These are phyloP conservation scores for Boletus semigastroideus DNA, from an alignment of 1,284 basidiomycete species.

Conservation along the genomic window DNA sequence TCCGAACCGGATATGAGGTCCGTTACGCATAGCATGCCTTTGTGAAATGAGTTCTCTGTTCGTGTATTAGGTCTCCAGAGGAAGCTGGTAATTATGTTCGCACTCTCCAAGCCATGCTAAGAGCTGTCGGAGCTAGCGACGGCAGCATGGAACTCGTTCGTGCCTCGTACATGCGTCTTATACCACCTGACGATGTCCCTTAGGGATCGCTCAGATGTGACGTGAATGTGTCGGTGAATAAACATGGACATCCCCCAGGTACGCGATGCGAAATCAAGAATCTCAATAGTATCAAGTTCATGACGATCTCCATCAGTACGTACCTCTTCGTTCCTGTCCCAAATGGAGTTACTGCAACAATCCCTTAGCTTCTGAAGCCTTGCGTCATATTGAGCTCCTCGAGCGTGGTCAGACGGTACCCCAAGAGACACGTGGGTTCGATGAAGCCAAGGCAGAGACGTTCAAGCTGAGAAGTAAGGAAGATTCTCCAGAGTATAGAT, in stretches of 20 bases:
- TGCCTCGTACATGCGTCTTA: not conserved
- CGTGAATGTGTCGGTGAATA: constrained; percentile 91
- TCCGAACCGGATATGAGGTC: constrained; percentile 91
- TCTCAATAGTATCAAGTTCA: constrained; percentile 88
- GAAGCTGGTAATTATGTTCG: constrained; percentile 91
- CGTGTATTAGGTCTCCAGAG: constrained; percentile 68
- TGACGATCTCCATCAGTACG: constrained; percentile 85
- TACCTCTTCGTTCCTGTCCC: constrained; percentile 11
- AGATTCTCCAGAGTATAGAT: constrained; percentile 93
- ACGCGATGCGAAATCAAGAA: constrained; percentile 98
- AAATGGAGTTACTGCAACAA: not conserved
- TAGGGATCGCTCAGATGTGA: constrained; percentile 94
- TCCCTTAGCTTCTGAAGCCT: constrained; percentile 62
- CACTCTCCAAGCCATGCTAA: constrained; percentile 78
- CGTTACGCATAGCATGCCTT: not conserved
- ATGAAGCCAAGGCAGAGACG: constrained; percentile 82
- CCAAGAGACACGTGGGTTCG: constrained; percentile 92
- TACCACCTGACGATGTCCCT: not conserved
- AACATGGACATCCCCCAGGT: constrained; percentile 62
- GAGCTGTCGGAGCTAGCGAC: constrained; percentile 86
- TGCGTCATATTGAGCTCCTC: constrained; percentile 68
- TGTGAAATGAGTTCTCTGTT: not conserved
- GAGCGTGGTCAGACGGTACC: constrained; percentile 47
- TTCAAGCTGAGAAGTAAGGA: constrained; percentile 88
- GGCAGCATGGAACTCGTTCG: constrained; percentile 96